Conservation (phyloP, 2,329 filamentous ascomycete genomes). For the Penicillium sp. region DNA sequence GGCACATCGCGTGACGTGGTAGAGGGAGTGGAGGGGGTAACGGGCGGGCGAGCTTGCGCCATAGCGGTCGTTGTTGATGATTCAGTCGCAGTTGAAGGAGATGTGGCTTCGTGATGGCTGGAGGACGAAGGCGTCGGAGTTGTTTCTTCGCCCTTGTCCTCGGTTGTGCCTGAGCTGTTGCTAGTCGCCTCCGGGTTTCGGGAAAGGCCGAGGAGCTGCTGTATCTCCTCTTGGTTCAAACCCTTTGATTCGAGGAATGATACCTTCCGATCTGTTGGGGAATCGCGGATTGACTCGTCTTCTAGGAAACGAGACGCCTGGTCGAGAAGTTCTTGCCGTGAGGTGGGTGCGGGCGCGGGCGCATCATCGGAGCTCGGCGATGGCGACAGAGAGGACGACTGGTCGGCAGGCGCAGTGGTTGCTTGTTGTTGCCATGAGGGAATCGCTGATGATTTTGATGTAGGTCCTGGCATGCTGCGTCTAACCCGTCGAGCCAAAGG, state of each 20-base stretch:
- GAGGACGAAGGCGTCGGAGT: conserved; percentile 7
- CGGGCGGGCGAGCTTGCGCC: conserved; percentile 15
- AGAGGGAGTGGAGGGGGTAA: conserved; percentile 16
- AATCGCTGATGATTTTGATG: conserved; percentile 36
- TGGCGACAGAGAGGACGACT: conserved; percentile 19
- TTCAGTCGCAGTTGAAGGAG: conserved; percentile 6
- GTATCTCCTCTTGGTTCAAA: conserved; percentile 64
- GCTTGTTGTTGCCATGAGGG: conserved; percentile 40
- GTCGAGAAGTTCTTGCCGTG: conserved; percentile 51
- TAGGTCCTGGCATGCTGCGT: conserved; percentile 33
- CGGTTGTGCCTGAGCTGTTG: conserved; percentile 11
- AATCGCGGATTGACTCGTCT: conserved; percentile 67
- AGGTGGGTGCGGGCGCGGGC: conserved; percentile 20
- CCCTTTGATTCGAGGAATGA: conserved; percentile 77
- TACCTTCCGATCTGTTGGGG: conserved; percentile 68
- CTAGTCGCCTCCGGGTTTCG: conserved; percentile 32
- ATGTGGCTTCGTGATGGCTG: conserved; percentile 8
- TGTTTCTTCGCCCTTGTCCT: conserved; percentile 14
- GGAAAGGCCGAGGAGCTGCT: conserved; percentile 57
- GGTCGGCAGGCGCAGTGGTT: conserved; percentile 31
- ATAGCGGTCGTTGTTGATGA: conserved; percentile 14
- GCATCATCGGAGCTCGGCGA: conserved; percentile 29
- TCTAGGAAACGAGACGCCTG: conserved; percentile 74
- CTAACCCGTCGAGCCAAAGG: neutral
- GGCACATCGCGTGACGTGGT: conserved; percentile 46